Evolutionary conservation across 2,329 filamentous ascomycete genomes (phyloP).

Genomic region (Amauroascus verrucosus): DNA sequence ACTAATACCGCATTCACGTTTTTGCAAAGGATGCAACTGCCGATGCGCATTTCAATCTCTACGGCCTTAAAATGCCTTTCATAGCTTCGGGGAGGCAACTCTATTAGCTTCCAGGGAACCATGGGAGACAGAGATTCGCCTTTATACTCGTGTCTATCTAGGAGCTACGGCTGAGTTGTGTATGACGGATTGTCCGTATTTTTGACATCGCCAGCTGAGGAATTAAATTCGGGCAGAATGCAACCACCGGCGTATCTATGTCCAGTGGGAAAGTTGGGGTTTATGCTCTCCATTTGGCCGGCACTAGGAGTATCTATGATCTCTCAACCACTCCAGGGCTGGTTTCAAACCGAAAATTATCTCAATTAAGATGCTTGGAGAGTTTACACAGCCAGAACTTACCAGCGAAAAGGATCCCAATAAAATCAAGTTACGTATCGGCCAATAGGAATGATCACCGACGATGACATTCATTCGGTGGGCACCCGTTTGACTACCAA

Average conservation of each 20-base stretch:
- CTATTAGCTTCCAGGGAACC: neutral
- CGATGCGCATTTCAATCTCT: too few species aligned
- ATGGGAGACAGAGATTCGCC: neutral
- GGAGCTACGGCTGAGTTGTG: neutral
- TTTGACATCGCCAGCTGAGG: neutral
- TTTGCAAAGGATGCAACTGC: too few species aligned
- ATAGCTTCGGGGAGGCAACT: neutral
- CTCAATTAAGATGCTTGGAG: conserved; percentile 3
- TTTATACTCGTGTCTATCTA: neutral
- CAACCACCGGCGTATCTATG: neutral
- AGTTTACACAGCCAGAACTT: conserved; percentile 8
- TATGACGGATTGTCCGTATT: neutral
- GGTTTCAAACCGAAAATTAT: neutral
- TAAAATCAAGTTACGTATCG: neutral
- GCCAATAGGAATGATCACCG: neutral
- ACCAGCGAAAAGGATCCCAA: neutral
- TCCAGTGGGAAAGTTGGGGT: neutral
- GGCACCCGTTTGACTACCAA: too few species aligned
- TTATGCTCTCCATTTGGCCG: neutral
- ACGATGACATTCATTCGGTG: too few species aligned
- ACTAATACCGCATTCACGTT: too few species aligned
- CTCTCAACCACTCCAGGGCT: neutral
- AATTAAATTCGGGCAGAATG: neutral
- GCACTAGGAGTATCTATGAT: neutral
- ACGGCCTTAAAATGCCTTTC: neutral